These are phyloP conservation scores for Osmanthus fragrans DNA, from an alignment of 257 asterid genomes.

Conservation along the genomic window DNA sequence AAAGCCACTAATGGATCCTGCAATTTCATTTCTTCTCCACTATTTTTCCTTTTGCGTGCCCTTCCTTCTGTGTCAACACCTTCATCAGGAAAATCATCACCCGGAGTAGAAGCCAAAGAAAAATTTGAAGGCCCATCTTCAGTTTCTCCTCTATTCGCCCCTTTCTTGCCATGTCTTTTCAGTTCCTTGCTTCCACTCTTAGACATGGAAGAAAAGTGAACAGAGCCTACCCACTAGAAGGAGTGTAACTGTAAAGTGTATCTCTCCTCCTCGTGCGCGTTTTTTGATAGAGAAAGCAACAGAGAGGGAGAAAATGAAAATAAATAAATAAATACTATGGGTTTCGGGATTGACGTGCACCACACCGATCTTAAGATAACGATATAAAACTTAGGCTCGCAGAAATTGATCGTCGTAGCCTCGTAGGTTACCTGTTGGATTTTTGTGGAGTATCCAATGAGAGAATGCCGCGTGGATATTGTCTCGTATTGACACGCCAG, in stretches of 20 bases:
- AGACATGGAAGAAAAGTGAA: conserved; percentile 4
- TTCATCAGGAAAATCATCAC: conserved; percentile 13
- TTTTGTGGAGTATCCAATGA: not conserved
- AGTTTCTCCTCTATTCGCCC: not conserved
- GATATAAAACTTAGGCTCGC: not conserved
- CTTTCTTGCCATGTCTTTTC: conserved; percentile 8
- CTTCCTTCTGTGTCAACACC: conserved; percentile 17
- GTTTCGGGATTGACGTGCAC: not conserved
- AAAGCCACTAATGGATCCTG: conserved; percentile 56
- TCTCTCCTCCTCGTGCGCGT: not conserved
- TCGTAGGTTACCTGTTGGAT: not conserved
- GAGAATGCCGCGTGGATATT: not conserved
- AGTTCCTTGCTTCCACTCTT: not conserved
- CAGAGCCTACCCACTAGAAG: not conserved
- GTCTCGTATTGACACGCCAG: not conserved
- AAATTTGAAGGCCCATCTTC: conserved; percentile 22
- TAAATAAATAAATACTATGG: too few relatives aligned
- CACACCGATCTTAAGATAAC: too few relatives aligned
- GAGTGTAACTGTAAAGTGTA: not conserved
- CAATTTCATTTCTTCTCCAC: not conserved
- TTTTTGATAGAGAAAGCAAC: too few relatives aligned
- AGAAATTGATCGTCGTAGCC: not conserved
- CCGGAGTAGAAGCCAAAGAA: not conserved
- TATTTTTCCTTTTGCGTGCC: conserved; percentile 25
- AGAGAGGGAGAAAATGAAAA: too few relatives aligned